Evolutionary conservation across 768 basidiomycete species (phyloP).

Genomic region (Tricholoma sp.): DNA sequence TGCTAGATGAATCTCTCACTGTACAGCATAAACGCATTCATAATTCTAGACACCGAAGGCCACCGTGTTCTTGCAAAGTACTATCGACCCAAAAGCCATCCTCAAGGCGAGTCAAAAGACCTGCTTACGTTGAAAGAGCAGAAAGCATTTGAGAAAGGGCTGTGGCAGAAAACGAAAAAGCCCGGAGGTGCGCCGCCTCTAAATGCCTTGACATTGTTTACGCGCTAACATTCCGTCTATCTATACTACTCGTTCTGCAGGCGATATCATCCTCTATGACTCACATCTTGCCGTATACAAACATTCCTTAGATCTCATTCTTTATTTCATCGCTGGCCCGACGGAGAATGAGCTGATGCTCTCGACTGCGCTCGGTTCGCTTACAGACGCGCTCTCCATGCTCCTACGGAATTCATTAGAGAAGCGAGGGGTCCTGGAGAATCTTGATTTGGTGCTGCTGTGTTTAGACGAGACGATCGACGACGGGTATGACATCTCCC

Average conservation of each 20-base stretch:
- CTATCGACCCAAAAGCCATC: constrained; percentile 71
- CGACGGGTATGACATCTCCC: constrained; percentile 71
- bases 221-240: neutral
- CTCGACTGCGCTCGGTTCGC: constrained; percentile 73
- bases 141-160: constrained; percentile 89
- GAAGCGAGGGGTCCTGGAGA: constrained; percentile 92
- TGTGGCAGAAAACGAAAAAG: constrained; percentile 95
- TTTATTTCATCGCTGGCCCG: constrained; percentile 87
- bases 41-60: constrained; percentile 94
- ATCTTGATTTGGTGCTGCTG: constrained; percentile 85
- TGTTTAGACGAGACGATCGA: constrained; percentile 97
- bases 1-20: constrained; percentile 73
- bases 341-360: constrained; percentile 97
- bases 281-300: constrained; percentile 90
- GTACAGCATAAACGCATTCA: constrained; percentile 80
- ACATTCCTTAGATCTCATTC: constrained; percentile 91
- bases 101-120: constrained; percentile 56
- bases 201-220: neutral
- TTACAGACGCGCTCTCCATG: constrained; percentile 81
- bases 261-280: constrained; percentile 92
- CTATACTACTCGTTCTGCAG: constrained; percentile 31
- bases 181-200: constrained; percentile 61
- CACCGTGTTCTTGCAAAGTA: constrained; percentile 95
- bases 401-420: constrained; percentile 90
- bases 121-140: constrained; percentile 83